Base-by-base conservation (phyloP, 1,284 basidiomycete genomes). In the Abortiporus biennis region DNA sequence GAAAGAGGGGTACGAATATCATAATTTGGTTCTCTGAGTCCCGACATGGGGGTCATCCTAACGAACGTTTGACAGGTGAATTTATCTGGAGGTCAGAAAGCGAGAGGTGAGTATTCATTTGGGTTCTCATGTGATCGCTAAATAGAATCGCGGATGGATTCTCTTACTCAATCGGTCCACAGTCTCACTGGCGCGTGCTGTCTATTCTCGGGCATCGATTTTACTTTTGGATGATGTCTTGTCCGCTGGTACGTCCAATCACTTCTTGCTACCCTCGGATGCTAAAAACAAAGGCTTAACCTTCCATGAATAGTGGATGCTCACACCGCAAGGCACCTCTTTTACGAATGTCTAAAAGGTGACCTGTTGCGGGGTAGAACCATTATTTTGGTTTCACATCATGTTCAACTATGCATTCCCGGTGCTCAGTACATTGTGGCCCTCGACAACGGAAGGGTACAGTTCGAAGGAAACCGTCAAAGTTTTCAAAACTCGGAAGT, bases 11-110 rank as follows among this genome's bases (percentile, higher is more conserved):
- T 85, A 60, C 38, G 72, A 58, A 6, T 21, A 25, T 40, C 17
- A 16, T 11, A 22, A 17, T 51, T 50, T 21, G 43, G 23, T 8
- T 32, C n/a, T n/a, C n/a, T n/a, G n/a, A n/a, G n/a, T n/a, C n/a
- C n/a, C n/a, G n/a, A n/a, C n/a, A 23, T n/a, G n/a, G n/a, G 15
- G 12, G 40, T 11, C 6, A 6, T 16, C 19, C 33, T 22, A 17
- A 24, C 33, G 23, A 9, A 24, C 19, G 13, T 60, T 33, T 21
- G 24, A 1, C 51, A 85, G 88, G 78, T 92, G 16, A 93, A 92
- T 60, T 65, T 95, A 23, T 92, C 87, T 17, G 95, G 95, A 44
- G 95, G 95, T 21, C 95, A 99, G 61, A 97, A 98, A 56, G 92
- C 92, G 24, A 74, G 95, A 68, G 84, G 85, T 84, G 27, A 29